A percentile compares a stretch with the other conserved stretches of the same genome.
phyloP scores from a whole-genome alignment of 2,329 filamentous ascomycete genomes.

The Penicillium sclerotigenum region DNA sequence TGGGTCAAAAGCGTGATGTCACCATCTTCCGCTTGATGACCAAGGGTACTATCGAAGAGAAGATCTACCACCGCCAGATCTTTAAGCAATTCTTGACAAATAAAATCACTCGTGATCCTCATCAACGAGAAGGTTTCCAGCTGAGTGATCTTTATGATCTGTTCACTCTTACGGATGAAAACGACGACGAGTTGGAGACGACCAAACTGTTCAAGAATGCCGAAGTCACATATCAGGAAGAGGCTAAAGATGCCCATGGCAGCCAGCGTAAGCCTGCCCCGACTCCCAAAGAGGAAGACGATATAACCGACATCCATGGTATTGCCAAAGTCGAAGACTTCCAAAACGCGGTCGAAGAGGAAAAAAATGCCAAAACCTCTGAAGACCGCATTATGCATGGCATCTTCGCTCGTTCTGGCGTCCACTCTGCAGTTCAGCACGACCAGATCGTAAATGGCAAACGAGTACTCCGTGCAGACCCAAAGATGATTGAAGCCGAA shows the following conservation, averaged over 20 bases:
- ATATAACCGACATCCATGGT: slow-evolving; percentile 55
- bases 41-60: slow-evolving; percentile 95
- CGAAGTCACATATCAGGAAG: slow-evolving; percentile 63
- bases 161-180: slow-evolving; percentile 71
- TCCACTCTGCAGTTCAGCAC: slow-evolving; percentile 90
- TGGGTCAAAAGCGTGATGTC: slow-evolving; percentile 92
- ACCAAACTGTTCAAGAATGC: slow-evolving; percentile 84
- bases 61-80: slow-evolving; percentile 97
- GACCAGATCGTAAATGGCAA: slow-evolving; percentile 83
- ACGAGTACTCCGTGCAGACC: slow-evolving; percentile 68
- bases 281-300: slow-evolving; percentile 33
- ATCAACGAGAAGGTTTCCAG: slow-evolving; percentile 87
- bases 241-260: slow-evolving; percentile 14
- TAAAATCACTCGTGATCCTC: slow-evolving; percentile 91
- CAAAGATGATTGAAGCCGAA: slow-evolving; percentile 74
- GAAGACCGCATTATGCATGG: slow-evolving; percentile 81
- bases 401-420: slow-evolving; percentile 79
- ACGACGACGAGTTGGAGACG: slow-evolving; percentile 73
- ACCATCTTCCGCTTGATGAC: slow-evolving; percentile 98
- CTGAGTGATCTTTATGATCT: slow-evolving; percentile 87
- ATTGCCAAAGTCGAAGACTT: slow-evolving; percentile 66
- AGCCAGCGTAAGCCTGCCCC: background rate
- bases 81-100: slow-evolving; percentile 98
- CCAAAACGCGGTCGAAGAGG: slow-evolving; percentile 48
- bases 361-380: slow-evolving; percentile 34